Evolutionary conservation across 2,329 filamentous ascomycete species (phyloP), one percentile per base, ranked within the genome.

Genomic region (Dothidotthia symphoricarpi): DNA sequence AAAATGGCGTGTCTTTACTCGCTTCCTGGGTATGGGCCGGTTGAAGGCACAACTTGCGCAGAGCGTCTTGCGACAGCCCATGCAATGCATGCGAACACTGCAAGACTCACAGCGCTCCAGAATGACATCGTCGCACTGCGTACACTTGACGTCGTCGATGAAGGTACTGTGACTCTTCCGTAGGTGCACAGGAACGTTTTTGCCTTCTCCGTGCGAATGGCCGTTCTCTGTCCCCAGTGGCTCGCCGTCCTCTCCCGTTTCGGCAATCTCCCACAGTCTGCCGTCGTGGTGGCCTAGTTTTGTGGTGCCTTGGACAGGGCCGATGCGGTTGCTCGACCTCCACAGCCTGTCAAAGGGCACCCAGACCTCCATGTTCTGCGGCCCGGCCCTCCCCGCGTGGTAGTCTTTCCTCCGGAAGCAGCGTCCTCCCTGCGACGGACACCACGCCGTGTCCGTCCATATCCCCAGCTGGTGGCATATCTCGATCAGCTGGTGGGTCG

Each of bases 361-460:
- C 77, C 77, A 81, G 5, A 80, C 77, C 51, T 80, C 77, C 25
- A 73, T 69, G 13, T 74, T 74, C 28, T 75, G 75, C 32, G 77
- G 75, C 0, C 75, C 74, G 33, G 73, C 74, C 34, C 77, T 69
- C 59, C 75, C 75, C 9, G 73, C 70, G 34, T 78, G 75, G 59
- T 81, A 81, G 22, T 77, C 75, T 44, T 75, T 72, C 45, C 77
- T 62, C 38, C 77, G 68, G 47, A 74, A 77, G 53, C 77, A 81
- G 43, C 77, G 66, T 19, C 73, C 73, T 11, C 75, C 77, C 1
- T 77, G 77, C 4, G 75, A 79, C 12, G 77, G 76, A 53, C 77
- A 81, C 77, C 77, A 80, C 16, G 76, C 75, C 3, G 77, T 79
- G 57, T 81, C 77, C 4, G 77, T 80, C 77, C 77, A 81, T 34